A percentile compares a stretch with the other conserved stretches of the same genome.
Conservation (phyloP, 2,329 filamentous ascomycete species). For the Penicillium hordei region DNA sequence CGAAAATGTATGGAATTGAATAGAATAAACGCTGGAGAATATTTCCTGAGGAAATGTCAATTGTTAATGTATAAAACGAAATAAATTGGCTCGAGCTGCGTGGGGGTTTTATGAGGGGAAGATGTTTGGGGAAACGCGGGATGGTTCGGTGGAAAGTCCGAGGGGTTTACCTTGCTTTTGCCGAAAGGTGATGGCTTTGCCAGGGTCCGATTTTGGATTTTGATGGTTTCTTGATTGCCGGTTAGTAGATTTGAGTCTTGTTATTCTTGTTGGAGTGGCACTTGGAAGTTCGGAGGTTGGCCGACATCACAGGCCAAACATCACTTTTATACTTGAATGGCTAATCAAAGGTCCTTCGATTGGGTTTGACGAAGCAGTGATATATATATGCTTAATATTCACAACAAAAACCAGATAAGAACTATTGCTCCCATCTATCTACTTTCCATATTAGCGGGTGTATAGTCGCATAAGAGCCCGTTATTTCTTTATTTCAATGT, state of each 20-base stretch:
- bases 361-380: not conserved
- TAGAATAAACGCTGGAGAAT: not conserved
- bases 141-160: conserved; percentile 23
- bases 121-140: conserved; percentile 19
- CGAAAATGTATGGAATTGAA: not conserved
- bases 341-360: not conserved
- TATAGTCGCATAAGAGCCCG: not conserved
- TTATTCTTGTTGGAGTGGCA: too few relatives aligned
- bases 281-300: not conserved
- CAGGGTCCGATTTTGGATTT: not conserved
- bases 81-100: not conserved
- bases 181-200: not conserved
- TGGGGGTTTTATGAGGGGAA: conserved; percentile 18
- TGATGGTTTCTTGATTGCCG: not conserved
- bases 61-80: not conserved
- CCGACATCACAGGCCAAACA: not conserved
- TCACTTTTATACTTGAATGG: not conserved
- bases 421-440: not conserved
- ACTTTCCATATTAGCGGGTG: not conserved
- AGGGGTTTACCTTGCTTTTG: conserved; percentile 1
- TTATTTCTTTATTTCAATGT: not conserved
- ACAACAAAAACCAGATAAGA: not conserved
- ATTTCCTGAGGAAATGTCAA: not conserved
- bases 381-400: not conserved
- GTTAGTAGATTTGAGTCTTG: not conserved